These are phyloP conservation scores for Lippia alba DNA, from an alignment of 305 asterid species.

Conservation along the genomic window DNA sequence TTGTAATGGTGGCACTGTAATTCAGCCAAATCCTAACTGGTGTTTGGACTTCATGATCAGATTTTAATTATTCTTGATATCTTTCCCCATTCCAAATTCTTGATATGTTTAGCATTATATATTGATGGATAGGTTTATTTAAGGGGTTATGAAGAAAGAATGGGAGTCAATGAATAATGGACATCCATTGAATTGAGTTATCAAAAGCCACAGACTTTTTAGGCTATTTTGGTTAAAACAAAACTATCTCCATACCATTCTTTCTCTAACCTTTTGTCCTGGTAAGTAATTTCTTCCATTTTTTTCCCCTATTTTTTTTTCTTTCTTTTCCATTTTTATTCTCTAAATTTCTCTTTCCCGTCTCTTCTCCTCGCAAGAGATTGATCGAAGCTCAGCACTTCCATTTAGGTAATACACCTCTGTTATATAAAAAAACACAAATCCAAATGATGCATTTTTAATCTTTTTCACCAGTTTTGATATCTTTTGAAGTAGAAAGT, in stretches of 20 bases:
- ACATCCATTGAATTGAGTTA: slow-evolving; percentile 42
- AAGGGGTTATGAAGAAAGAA: slow-evolving; percentile 22
- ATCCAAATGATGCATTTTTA: no score
- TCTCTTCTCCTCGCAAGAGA: slow-evolving; percentile 35
- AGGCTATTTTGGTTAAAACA: slow-evolving; percentile 29
- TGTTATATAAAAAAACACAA: no score
- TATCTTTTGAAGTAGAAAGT: no score
- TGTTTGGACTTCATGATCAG: neutral
- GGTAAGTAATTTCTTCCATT: slow-evolving; percentile 34
- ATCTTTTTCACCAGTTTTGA: neutral
- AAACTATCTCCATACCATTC: slow-evolving; percentile 19
- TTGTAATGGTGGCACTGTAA: neutral
- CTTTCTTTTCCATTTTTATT: slow-evolving; percentile 26
- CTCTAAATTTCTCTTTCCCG: slow-evolving; percentile 27
- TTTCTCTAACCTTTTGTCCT: slow-evolving; percentile 32
- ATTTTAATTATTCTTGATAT: neutral
- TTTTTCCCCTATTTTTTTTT: slow-evolving; percentile 12
- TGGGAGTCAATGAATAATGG: slow-evolving; percentile 32
- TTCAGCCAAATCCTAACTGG: neutral
- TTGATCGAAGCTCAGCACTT: slow-evolving; percentile 28
- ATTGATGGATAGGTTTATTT: neutral
- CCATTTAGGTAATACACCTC: slow-evolving; percentile 19
- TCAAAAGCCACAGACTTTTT: slow-evolving; percentile 37
- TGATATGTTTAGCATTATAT: no score
- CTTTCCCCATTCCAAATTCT: no score